phyloP scores from a whole-genome alignment of 441 rosid genomes.

The Kokia cookei region DNA sequence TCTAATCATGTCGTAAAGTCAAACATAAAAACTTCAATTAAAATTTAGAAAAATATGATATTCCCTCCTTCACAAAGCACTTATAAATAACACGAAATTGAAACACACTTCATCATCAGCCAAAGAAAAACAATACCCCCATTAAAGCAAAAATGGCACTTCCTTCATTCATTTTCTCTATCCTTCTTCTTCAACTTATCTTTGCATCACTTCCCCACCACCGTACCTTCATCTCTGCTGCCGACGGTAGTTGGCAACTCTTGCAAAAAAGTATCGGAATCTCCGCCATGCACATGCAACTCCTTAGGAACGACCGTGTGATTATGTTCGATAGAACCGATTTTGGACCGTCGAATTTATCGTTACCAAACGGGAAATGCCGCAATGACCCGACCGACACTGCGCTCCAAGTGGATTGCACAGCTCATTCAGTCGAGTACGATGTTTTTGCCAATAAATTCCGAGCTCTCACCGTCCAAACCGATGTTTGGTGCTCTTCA shows the following conservation, averaged over 20 bases:
- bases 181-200: constrained; percentile 7
- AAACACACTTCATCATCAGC: background rate
- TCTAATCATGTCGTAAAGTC: background rate
- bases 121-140: background rate
- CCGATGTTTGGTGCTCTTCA: constrained; percentile 16
- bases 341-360: constrained; percentile 25
- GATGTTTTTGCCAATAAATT: background rate
- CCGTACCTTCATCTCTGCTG: constrained; percentile 14
- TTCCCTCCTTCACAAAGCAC: background rate
- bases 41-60: background rate
- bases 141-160: background rate
- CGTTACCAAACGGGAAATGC: constrained; percentile 11
- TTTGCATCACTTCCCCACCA: constrained; percentile 16
- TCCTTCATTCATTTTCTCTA: background rate
- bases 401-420: background rate
- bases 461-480: background rate
- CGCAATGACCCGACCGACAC: background rate
- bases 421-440: constrained; percentile 3
- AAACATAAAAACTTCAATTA: background rate
- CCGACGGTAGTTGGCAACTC: constrained; percentile 40
- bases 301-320: constrained; percentile 63
- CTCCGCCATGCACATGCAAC: constrained; percentile 83
- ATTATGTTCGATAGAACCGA: constrained; percentile 59
- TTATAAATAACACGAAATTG: background rate
- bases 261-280: constrained; percentile 62